Base-by-base conservation (phyloP, 768 basidiomycete species). In the Coprinopsis cinerea region DNA sequence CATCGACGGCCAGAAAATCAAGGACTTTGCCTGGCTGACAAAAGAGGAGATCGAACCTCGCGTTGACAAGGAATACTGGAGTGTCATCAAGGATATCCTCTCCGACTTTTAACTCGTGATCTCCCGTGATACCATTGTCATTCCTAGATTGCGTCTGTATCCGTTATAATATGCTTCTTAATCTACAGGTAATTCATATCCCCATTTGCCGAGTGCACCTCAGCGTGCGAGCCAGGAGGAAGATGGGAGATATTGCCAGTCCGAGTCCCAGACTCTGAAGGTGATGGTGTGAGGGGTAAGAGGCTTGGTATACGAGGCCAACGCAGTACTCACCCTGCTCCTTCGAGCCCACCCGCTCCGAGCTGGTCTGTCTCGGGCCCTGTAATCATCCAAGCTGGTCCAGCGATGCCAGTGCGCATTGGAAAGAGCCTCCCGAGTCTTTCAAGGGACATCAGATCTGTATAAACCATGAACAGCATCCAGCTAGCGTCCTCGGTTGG, bases 21-120 rank as follows among this genome's bases (percentile, higher is more conserved):
- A 72, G 44, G 88, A 89, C 59, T 94, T 89, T 68, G 93, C 91
- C 5, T 98, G 94, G 94, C 72, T 97, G 53, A 95, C 92, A 44
- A 92, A 92, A 67, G 77, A 91, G 62, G 95, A 99, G 72, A 83
- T 97, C 39, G 71, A 83, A 62, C 68, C 75, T 11, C 76, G 75
- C 47, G 82, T 92, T n/a, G 74, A 80, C 47, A 62, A 65, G 56
- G 66, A 76, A 36, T 94, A 92, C 59, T 94, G 91, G 91, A 59
- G 73, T 40, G 77, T 78, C 45, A 71, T 91, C 56, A 86, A 83
- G 65, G 85, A 91, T 62, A 83, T 92, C 65, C 70, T 93, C 53
- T 88, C 89, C 46, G 88, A 90, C 60, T 67, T 70, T 61, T 79
- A 66, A 67, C 61, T 54, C 53, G 49, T 40, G 51, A 18, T 24